These are phyloP conservation scores for Hymenoscyphus infarciens DNA, from an alignment of 2,329 filamentous ascomycete genomes.

Conservation along the genomic window DNA sequence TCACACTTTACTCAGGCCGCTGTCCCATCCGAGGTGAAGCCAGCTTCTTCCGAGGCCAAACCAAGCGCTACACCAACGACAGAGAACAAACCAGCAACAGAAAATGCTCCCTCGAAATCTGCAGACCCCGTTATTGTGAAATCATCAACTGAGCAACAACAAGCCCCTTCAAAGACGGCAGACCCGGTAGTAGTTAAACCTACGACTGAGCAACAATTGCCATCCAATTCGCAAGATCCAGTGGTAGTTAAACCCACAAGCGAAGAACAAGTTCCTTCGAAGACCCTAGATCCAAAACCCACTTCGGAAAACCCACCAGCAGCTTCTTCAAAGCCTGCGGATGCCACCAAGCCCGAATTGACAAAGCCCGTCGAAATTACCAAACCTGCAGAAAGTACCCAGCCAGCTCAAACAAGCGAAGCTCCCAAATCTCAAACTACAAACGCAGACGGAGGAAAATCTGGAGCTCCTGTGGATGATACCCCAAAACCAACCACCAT, in stretches of 20 bases:
- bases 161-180: not conserved
- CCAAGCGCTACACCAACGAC: not conserved
- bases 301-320: no score
- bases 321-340: not conserved
- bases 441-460: not conserved
- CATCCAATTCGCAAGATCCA: not conserved
- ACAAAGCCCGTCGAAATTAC: not conserved
- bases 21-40: not conserved
- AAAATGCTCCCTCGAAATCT: not conserved
- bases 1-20: not conserved
- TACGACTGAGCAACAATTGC: no score
- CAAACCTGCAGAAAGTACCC: not conserved
- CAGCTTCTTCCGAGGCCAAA: not conserved
- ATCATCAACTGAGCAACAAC: not conserved
- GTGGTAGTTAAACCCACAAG: no score
- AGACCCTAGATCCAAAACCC: no score
- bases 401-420: not conserved
- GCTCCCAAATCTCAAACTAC: not conserved
- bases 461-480: not conserved
- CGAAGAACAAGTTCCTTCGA: no score
- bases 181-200: not conserved
- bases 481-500: not conserved
- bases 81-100: not conserved
- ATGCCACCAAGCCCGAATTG: not conserved
- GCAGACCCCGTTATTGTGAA: not conserved